These are phyloP conservation scores for Tetrahymena malaccensis DNA, from an alignment of 73 alveolate species.

Conservation along the genomic window DNA sequence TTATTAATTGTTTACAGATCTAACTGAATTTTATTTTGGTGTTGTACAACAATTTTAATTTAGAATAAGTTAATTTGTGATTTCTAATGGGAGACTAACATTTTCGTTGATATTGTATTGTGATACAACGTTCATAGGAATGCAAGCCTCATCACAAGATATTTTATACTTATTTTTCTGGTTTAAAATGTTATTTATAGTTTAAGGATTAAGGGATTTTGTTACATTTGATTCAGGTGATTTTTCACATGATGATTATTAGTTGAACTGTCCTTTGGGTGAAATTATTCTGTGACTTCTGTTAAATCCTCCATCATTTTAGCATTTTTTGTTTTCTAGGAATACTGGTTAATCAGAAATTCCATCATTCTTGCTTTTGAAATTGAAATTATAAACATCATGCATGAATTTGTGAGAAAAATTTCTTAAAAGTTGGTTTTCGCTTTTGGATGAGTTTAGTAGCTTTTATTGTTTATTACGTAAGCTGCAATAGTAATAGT, in stretches of 20 bases:
- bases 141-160: background rate
- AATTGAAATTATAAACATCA: background rate
- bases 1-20: background rate
- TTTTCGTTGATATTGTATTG: background rate
- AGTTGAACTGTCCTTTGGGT: background rate
- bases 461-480: too few relatives aligned
- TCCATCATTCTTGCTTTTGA: background rate
- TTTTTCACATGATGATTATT: background rate
- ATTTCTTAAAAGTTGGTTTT: background rate
- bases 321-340: background rate
- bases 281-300: background rate
- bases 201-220: background rate
- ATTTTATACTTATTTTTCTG: background rate
- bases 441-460: background rate
- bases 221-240: background rate
- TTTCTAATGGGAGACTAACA: background rate
- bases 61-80: background rate
- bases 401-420: background rate
- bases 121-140: background rate
- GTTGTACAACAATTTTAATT: background rate
- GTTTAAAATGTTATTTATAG: background rate
- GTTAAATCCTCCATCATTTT: too few relatives aligned
- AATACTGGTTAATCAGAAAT: background rate
- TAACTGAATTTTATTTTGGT: background rate
- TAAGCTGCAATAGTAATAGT: background rate